phyloP scores from a whole-genome alignment of 2,329 filamentous ascomycete genomes.

The Botrytis aclada region DNA sequence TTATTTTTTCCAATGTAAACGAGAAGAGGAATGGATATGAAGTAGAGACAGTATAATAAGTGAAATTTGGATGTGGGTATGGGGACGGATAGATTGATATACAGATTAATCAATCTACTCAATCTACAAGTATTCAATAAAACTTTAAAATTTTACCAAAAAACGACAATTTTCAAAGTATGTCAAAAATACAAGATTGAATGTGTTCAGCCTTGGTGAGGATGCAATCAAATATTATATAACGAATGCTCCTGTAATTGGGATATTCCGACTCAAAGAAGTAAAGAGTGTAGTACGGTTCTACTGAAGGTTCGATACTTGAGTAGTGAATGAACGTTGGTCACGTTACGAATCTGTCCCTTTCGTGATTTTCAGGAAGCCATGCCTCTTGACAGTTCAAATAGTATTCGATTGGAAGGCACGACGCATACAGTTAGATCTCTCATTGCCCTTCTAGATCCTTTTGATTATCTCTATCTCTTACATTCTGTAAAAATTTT shows the following conservation, averaged over 20 bases:
- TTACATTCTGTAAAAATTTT: too few species aligned
- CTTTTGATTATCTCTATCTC: not conserved
- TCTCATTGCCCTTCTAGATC: fast-evolving
- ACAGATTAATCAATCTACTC: not conserved
- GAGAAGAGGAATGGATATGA: not conserved
- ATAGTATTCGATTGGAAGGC: not conserved
- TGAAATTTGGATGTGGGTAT: not conserved
- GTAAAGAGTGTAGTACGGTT: not conserved
- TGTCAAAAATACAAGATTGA: not conserved
- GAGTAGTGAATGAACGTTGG: not conserved
- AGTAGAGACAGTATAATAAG: not conserved
- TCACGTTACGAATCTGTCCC: not conserved
- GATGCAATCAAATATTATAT: not conserved
- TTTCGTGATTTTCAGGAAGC: not conserved
- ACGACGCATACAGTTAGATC: not conserved
- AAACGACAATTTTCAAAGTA: not conserved
- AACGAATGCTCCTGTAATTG: not conserved
- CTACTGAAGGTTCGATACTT: not conserved
- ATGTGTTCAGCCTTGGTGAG: not conserved
- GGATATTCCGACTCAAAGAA: not conserved
- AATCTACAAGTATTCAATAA: not conserved
- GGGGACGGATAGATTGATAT: not conserved
- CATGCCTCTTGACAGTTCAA: not conserved
- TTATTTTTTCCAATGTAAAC: not conserved
- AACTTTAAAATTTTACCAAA: not conserved